Percentiles rank a stretch among this genome's conserved stretches.
These are phyloP conservation scores for Salisapilia sapeloensis DNA, from an alignment of 352 stramenopile genomes.

Conservation along the genomic window DNA sequence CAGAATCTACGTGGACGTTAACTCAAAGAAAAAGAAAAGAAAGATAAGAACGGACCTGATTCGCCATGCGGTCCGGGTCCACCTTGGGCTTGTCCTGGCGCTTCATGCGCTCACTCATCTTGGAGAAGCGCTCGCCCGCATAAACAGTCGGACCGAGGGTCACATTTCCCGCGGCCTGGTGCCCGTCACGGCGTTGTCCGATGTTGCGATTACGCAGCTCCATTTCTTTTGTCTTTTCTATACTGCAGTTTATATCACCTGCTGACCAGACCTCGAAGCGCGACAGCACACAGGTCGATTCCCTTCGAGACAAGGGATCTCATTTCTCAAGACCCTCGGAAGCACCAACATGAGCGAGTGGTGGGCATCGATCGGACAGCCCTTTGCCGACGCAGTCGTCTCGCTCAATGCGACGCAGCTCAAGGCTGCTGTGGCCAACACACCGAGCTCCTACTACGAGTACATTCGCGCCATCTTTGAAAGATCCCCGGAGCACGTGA, in stretches of 20 bases:
- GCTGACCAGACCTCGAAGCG: no score
- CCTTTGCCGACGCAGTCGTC: slow-evolving; percentile 51
- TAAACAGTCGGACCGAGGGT: slow-evolving; percentile 63
- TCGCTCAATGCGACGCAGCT: slow-evolving; percentile 39
- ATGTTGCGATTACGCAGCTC: slow-evolving; percentile 35
- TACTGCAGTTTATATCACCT: no score
- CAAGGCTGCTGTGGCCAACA: slow-evolving; percentile 33
- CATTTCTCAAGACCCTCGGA: slow-evolving; percentile 1
- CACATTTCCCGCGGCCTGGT: slow-evolving; percentile 22
- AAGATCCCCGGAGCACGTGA: slow-evolving; percentile 86
- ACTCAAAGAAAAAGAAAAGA: no score
- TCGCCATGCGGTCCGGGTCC: slow-evolving; percentile 15
- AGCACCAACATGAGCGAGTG: slow-evolving; percentile 44
- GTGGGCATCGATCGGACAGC: slow-evolving; percentile 60
- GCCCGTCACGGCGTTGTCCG: slow-evolving; percentile 11
- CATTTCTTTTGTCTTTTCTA: slow-evolving; percentile 10
- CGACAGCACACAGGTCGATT: no score
- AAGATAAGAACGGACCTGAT: slow-evolving; percentile 11
- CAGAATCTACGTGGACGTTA: slow-evolving; percentile 49
- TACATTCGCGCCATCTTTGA: slow-evolving; percentile 73
- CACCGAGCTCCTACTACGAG: slow-evolving; percentile 58
- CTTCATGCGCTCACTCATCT: slow-evolving; percentile 69
- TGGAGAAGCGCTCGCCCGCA: slow-evolving; percentile 62
- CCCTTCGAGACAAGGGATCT: slow-evolving; percentile 7
- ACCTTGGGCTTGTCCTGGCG: slow-evolving; percentile 34